Evolutionary conservation across 352 stramenopile genomes (phyloP).

Genomic region (Pythium folliculosum): DNA sequence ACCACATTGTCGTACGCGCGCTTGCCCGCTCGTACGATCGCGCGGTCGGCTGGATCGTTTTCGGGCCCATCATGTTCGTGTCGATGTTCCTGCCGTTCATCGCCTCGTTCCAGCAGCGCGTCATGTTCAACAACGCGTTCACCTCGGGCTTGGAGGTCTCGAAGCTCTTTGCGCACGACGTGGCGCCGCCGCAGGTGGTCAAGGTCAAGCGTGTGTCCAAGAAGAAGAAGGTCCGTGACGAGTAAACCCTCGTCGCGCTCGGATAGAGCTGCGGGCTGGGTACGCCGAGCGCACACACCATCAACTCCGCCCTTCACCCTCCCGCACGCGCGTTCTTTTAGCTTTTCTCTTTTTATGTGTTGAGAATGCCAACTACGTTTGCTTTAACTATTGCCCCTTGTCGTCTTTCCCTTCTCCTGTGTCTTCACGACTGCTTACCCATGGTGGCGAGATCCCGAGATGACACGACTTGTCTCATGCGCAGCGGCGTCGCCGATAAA

Average conservation of each 20-base stretch:
- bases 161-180: slow-evolving; percentile 88
- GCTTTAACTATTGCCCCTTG: neutral
- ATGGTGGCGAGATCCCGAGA: slow-evolving; percentile 24
- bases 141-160: slow-evolving; percentile 87
- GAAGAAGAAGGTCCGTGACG: slow-evolving; percentile 86
- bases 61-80: slow-evolving; percentile 87
- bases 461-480: slow-evolving; percentile 22
- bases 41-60: slow-evolving; percentile 86
- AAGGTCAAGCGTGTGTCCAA: slow-evolving; percentile 89
- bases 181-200: slow-evolving; percentile 73
- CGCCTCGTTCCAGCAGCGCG: slow-evolving; percentile 84
- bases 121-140: slow-evolving; percentile 92
- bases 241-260: slow-evolving; percentile 37
- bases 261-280: slow-evolving; percentile 10
- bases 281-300: slow-evolving; percentile 1
- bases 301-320: neutral
- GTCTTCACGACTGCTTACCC: neutral
- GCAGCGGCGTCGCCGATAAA: neutral
- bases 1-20: slow-evolving; percentile 85
- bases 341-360: slow-evolving; percentile 31
- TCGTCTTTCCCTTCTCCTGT: neutral
- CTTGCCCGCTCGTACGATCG: slow-evolving; percentile 76
- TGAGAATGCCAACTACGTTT: slow-evolving; percentile 31
- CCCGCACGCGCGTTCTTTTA: slow-evolving; percentile 3
- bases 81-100: slow-evolving; percentile 91